These are phyloP conservation scores for Pneumocystis oryctolagi DNA, from an alignment of 1,139 yeast genomes.

Conservation along the genomic window DNA sequence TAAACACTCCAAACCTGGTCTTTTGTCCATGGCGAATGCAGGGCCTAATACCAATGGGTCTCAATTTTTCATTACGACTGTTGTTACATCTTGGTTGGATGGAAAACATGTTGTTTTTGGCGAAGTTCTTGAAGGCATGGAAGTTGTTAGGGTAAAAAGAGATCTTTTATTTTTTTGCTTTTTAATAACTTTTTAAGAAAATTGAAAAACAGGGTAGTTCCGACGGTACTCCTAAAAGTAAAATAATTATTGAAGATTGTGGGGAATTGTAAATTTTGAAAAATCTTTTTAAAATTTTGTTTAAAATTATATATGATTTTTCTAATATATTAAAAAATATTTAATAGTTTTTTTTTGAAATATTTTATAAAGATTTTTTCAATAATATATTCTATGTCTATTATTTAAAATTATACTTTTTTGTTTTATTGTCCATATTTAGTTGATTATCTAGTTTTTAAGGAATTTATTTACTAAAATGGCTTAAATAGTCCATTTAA, in stretches of 20 bases:
- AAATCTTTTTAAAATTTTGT: not conserved
- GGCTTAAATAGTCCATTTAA: no score
- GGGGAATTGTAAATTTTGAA: conserved; percentile 35
- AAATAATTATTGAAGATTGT: conserved; percentile 61
- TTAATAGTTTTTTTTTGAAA: not conserved
- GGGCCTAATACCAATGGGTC: conserved; percentile 99
- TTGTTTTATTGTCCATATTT: no score
- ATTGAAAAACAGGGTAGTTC: conserved; percentile 74
- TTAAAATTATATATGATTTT: not conserved
- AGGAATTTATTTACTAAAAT: no score
- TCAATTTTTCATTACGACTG: conserved; percentile 97
- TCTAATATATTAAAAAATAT: not conserved
- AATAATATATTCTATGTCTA: no score
- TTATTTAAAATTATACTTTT: no score
- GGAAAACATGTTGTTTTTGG: conserved; percentile 99
- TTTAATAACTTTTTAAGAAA: no score
- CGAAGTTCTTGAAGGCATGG: conserved; percentile 69
- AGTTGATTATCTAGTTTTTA: no score
- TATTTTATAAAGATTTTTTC: no score
- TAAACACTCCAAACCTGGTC: conserved; percentile 50
- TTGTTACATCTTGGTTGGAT: conserved; percentile 90
- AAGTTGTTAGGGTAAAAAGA: not conserved
- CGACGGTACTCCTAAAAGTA: conserved; percentile 69
- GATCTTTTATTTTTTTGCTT: no score
- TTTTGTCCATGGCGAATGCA: conserved; percentile 97